Conservation (phyloP, 2,329 filamentous ascomycete species). For the Cladosporium cucumerinum region DNA sequence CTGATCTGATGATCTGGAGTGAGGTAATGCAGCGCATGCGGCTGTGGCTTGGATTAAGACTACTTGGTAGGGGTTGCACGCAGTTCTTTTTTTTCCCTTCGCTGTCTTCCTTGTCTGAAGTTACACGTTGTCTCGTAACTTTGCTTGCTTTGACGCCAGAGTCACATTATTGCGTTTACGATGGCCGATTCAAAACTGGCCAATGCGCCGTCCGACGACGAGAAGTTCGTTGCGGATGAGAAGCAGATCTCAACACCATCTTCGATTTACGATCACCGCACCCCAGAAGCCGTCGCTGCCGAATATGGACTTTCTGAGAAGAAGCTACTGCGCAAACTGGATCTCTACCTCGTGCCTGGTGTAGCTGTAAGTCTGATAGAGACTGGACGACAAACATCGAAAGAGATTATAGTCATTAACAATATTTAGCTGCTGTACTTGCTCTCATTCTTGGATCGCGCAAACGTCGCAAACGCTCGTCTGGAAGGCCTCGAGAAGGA, state of each 20-base stretch:
- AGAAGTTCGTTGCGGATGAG: not conserved
- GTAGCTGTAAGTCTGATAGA: conserved; percentile 27
- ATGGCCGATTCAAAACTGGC: not conserved
- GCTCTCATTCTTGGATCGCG: conserved; percentile 17
- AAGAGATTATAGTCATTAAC: not conserved
- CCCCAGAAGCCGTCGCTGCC: conserved; percentile 19
- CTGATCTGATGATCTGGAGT: not conserved
- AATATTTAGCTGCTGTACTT: conserved; percentile 7
- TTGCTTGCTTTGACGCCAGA: not conserved
- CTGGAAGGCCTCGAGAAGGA: conserved; percentile 36
- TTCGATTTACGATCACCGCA: not conserved
- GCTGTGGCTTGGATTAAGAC: not conserved
- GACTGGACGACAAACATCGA: not conserved
- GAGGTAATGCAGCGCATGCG: not conserved
- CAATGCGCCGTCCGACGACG: conserved; percentile 4
- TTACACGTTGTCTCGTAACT: not conserved
- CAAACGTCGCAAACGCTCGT: conserved; percentile 43
- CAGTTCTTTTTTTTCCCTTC: not conserved
- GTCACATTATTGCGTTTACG: not conserved
- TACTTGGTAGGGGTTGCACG: not conserved
- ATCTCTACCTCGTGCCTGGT: conserved; percentile 40
- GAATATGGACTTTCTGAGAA: conserved; percentile 50
- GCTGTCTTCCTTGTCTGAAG: not conserved
- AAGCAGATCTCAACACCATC: not conserved
- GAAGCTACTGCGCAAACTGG: conserved; percentile 56